Percentiles rank a stretch among this genome's conserved stretches.
These are phyloP conservation scores for Microcyclosporella mali DNA, from an alignment of 2,329 filamentous ascomycete species.

Conservation along the genomic window DNA sequence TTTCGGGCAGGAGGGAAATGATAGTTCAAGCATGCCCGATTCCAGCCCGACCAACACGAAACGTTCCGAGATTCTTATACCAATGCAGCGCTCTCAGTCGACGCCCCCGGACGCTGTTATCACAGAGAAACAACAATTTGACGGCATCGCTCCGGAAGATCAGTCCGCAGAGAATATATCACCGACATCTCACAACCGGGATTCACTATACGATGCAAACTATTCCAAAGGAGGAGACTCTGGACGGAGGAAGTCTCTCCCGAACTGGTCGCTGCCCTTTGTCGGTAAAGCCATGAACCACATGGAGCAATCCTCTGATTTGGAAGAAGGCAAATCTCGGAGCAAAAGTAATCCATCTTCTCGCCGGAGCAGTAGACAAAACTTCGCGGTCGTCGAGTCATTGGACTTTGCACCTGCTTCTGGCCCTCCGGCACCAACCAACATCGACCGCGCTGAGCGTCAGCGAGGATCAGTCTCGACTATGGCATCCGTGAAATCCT, in stretches of 20 bases:
- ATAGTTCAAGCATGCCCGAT: slow-evolving; percentile 14
- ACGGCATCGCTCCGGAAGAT: slow-evolving; percentile 25
- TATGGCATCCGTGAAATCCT: slow-evolving; percentile 15
- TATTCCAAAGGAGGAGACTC: neutral
- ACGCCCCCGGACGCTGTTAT: slow-evolving; percentile 11
- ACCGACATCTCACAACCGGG: neutral
- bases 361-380: slow-evolving; percentile 25
- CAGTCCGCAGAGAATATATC: slow-evolving; percentile 1
- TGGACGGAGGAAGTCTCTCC: slow-evolving; percentile 15
- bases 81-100: slow-evolving; percentile 10
- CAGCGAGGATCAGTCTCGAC: slow-evolving; percentile 22
- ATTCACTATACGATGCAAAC: neutral
- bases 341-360: slow-evolving; percentile 22
- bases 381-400: slow-evolving; percentile 12
- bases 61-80: neutral
- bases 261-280: slow-evolving; percentile 18
- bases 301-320: slow-evolving; percentile 2
- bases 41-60: slow-evolving; percentile 1
- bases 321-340: neutral
- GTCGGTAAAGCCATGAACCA: slow-evolving; percentile 3
- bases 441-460: neutral
- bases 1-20: slow-evolving; percentile 29
- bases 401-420: slow-evolving; percentile 24
- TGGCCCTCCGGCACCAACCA: slow-evolving; percentile 2
- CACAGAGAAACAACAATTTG: slow-evolving; percentile 13